Conservation (phyloP, 2,329 filamentous ascomycete species). For the Arthrobotrys conoides region DNA sequence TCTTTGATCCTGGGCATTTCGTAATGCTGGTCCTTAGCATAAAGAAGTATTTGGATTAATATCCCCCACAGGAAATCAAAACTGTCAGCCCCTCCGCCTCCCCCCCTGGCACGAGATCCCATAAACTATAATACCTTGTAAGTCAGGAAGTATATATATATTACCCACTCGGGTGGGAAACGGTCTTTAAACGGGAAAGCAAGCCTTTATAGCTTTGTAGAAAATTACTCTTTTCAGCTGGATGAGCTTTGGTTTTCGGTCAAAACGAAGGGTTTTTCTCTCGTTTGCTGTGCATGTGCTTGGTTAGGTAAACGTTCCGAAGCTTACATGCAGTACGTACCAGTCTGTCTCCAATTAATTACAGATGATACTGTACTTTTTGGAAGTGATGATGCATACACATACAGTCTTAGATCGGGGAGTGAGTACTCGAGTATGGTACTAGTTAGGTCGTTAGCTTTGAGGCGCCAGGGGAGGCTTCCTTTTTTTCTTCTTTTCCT, state of each 20-base stretch:
- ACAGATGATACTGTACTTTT: background rate
- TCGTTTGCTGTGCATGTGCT: background rate
- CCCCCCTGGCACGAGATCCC: constrained; percentile 12
- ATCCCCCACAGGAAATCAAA: constrained; percentile 14
- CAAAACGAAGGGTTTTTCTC: background rate
- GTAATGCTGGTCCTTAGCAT: constrained; percentile 40
- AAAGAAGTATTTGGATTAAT: constrained; percentile 49
- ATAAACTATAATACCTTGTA: background rate
- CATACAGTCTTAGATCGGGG: background rate
- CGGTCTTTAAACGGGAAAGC: background rate
- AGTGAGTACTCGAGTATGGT: too few relatives aligned
- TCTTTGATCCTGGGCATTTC: constrained; percentile 39
- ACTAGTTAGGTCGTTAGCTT: background rate
- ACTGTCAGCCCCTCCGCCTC: constrained; percentile 20
- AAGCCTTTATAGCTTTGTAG: background rate
- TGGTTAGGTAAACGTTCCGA: constrained; percentile 6
- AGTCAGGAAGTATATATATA: too few relatives aligned
- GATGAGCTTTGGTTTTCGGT: background rate
- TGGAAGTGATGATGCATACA: background rate
- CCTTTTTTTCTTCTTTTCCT: too few relatives aligned
- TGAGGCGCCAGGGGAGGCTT: constrained; percentile 14
- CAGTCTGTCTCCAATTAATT: background rate
- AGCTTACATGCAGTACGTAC: constrained; percentile 1
- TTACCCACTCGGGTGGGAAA: background rate
- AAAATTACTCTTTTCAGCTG: background rate